Evolutionary conservation across 441 rosid species (phyloP), one percentile per base, ranked within the genome.

Genomic region (Aquilaria agallochum): DNA sequence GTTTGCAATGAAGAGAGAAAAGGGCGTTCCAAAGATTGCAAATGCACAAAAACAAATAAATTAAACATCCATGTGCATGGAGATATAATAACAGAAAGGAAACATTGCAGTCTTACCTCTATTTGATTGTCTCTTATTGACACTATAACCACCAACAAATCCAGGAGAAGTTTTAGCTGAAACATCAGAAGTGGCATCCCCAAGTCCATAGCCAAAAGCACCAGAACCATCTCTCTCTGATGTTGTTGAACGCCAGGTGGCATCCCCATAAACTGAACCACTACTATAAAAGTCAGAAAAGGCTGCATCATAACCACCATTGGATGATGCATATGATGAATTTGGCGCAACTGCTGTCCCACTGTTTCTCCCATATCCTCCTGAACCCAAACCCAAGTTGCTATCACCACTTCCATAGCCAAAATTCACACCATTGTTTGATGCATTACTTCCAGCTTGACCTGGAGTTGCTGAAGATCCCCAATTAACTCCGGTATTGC

Each of bases 81-180:
- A 36, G 42, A 36, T 36, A 36, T 4, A 36, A 36, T 5, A 36
- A 8, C 42, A 4, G 5, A 2, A 20, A 27, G 59, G 40, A 33
- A 49, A 55, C 74, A 31, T 32, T 67, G 27, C 63, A 55, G 36
- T 27, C 60, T 72, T 78, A 94, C 99, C 99, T 91, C 95, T 84
- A 86, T 74, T 87, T 78, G 91, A 27, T 71, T 85, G 92, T 82
- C 97, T 83, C 78, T 89, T 91, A 76, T 82, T 87, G 81, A 87
- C 89, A 70, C 82, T 83, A 82, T 85, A 94, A 72, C 88, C 89
- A 65, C 90, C 90, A 77, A 87, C 90, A 76, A 79, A 87, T 65
- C 95, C 90, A 64, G 96, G 90, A 74, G 96, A 81, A 75, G 74
- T 83, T 89, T 80, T 87, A 62, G 80, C 80, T 60, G 89, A 54